Evolutionary conservation across 805 yeast species (phyloP).

Genomic region (Starmerella floris): DNA sequence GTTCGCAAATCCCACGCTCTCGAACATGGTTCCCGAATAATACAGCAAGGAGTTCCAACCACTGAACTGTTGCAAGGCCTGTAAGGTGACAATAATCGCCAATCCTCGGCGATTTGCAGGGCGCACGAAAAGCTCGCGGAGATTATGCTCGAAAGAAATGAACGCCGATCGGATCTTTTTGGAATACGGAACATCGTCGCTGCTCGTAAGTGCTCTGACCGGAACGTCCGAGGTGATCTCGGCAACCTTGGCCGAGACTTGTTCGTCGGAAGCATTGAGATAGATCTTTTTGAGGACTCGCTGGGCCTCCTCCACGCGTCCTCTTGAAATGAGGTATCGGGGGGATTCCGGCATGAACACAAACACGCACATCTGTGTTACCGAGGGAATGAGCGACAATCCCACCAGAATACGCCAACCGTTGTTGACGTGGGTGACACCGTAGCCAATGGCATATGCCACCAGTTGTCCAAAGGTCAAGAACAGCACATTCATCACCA

Average conservation of each 20-base stretch:
- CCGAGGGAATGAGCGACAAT: conserved; percentile 76
- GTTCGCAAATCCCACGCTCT: conserved; percentile 75
- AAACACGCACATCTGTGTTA: conserved; percentile 60
- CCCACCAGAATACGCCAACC: conserved; percentile 96
- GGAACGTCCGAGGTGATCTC: conserved; percentile 32
- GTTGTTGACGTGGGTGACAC: conserved; percentile 51
- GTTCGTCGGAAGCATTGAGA: conserved; percentile 45
- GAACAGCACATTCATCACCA: conserved; percentile 75
- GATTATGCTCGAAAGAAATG: conserved; percentile 22
- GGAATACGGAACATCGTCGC: conserved; percentile 16
- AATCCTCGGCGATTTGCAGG: conserved; percentile 73
- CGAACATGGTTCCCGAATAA: conserved; percentile 83
- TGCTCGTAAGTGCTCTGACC: conserved; percentile 18
- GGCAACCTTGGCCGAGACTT: conserved; percentile 51
- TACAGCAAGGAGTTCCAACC: conserved; percentile 96
- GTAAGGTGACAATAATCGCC: conserved; percentile 80
- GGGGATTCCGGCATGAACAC: conserved; percentile 92
- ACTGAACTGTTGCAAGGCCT: conserved; percentile 91
- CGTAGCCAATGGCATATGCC: conserved; percentile 62
- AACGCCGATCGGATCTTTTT: conserved; percentile 19
- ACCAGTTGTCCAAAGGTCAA: conserved; percentile 91
- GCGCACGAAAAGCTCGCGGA: conserved; percentile 25
- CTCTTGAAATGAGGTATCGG: conserved; percentile 66
- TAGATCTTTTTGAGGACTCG: conserved; percentile 53
- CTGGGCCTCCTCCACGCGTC: conserved; percentile 50